Conservation (phyloP, 257 asterid genomes). For the Ilex aquifolium region DNA sequence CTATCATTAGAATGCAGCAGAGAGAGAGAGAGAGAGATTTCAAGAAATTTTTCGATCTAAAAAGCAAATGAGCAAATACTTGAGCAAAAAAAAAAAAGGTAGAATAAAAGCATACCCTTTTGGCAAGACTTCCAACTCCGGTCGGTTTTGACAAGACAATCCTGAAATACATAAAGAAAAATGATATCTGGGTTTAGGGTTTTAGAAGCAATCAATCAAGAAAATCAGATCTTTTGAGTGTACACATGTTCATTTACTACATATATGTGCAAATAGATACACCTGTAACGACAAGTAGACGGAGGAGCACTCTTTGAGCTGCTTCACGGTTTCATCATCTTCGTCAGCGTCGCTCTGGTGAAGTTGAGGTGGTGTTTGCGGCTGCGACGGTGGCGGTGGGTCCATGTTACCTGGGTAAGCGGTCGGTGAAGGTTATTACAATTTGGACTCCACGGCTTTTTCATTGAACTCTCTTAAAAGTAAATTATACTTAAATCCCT, state of each 20-base stretch:
- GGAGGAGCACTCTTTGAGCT: not conserved
- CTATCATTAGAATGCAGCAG: too few relatives aligned
- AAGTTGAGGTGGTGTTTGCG: not conserved
- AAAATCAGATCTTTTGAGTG: not conserved
- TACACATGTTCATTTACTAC: not conserved
- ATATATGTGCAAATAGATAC: too few relatives aligned
- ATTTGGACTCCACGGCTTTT: too few relatives aligned
- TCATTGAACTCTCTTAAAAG: too few relatives aligned
- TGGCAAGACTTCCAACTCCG: conserved; percentile 1
- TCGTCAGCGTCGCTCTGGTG: conserved; percentile 2
- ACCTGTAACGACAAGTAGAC: not conserved
- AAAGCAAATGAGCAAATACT: too few relatives aligned
- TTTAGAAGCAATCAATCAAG: not conserved
- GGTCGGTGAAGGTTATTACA: too few relatives aligned
- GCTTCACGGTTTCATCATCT: not conserved
- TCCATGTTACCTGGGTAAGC: too few relatives aligned
- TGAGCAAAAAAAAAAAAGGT: not conserved
- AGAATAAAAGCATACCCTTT: not conserved
- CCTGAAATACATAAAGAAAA: not conserved
- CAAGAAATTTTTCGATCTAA: too few relatives aligned
- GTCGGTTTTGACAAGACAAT: not conserved
- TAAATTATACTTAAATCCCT: too few relatives aligned
- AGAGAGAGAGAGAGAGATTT: too few relatives aligned
- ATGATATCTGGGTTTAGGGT: not conserved
- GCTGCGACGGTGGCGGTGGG: too few relatives aligned